Evolutionary conservation across 208 protist species (phyloP), one percentile per base, ranked within the genome.

Genomic region (Acanthamoeba triangularis): DNA sequence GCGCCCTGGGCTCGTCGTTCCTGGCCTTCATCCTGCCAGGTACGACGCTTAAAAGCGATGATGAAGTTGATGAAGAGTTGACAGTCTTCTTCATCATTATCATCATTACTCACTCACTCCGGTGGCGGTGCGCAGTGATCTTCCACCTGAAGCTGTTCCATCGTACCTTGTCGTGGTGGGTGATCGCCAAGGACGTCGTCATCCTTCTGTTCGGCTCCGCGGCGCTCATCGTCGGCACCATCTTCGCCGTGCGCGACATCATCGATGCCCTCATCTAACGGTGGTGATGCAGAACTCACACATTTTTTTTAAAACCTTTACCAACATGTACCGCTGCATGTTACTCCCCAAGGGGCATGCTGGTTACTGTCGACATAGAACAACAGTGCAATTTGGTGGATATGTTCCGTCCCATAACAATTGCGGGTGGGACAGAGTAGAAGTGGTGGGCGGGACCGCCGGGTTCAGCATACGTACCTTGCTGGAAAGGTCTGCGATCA

Each of bases 1-100:
- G 87, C 37, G 87, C 87, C 20, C 35, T 93, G 35, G 87, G 87
- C 33, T 78, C 61, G 14, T 93, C 87, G 8, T 49, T 76, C 87
- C 41, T 93, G 35, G 87, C 87, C 16, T 93, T 93, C 47, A 69
- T 93, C 37, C 87, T 93, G 8, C 87, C 87, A 35, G 37, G 56
- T 52, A 30, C 49, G 14, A 78, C n/a, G 28, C 28, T 6, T 30
- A 3, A 14, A 7, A 1, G 0, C 10, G 47, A 59, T 59, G 3
- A 59, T 59, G 18, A 23, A 23, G 14, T 2, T 59, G 18, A 59
- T 59, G 13, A 59, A 59, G 0, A 23, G 1, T 59, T 59, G 18
- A 20, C 18, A 59, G 18, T 59, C 0, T 20, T 59, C 16, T 59
- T n/a, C 16, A 7, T 65, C 16, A 6, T 65, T 28, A 7, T 65